These are phyloP conservation scores for Cutaneotrichosporon dermatis DNA, from an alignment of 1,284 basidiomycete genomes.

Conservation along the genomic window DNA sequence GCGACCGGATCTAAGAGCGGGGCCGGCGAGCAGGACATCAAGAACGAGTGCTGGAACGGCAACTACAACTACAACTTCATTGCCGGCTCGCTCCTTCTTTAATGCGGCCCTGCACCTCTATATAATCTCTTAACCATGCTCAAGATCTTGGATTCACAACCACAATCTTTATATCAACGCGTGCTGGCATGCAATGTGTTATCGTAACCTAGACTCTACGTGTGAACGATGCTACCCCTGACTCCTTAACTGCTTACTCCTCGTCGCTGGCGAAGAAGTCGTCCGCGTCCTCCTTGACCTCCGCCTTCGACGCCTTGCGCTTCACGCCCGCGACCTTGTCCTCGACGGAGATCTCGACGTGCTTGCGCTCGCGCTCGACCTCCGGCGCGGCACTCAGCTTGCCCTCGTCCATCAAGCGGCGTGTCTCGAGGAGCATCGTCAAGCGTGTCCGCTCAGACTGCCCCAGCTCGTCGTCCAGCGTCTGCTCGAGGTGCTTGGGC, in stretches of 20 bases:
- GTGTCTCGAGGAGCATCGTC: slow-evolving; percentile 61
- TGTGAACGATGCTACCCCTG: too few relatives aligned
- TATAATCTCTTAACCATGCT: not conserved
- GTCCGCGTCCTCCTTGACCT: slow-evolving; percentile 5
- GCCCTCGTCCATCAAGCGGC: slow-evolving; percentile 60
- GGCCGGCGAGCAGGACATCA: not conserved
- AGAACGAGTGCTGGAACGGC: slow-evolving; percentile 36
- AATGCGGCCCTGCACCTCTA: slow-evolving; percentile 7
- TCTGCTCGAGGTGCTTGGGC: slow-evolving; percentile 52
- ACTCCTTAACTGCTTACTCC: too few relatives aligned
- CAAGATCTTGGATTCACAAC: not conserved
- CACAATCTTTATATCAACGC: not conserved
- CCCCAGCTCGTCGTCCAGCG: slow-evolving; percentile 29
- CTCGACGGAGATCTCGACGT: not conserved
- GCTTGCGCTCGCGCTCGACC: slow-evolving; percentile 8
- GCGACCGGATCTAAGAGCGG: slow-evolving; percentile 17
- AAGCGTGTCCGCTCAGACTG: slow-evolving; percentile 57
- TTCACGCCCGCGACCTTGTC: not conserved
- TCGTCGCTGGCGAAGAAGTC: slow-evolving; percentile 9
- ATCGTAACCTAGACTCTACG: not conserved
- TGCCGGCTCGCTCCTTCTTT: slow-evolving; percentile 17
- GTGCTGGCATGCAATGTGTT: slow-evolving; percentile 3
- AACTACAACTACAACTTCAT: slow-evolving; percentile 48
- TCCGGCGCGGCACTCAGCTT: slow-evolving; percentile 64
- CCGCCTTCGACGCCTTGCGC: not conserved